Base-by-base conservation (phyloP, 1,139 yeast genomes). In the Lodderomyces margitis region DNA sequence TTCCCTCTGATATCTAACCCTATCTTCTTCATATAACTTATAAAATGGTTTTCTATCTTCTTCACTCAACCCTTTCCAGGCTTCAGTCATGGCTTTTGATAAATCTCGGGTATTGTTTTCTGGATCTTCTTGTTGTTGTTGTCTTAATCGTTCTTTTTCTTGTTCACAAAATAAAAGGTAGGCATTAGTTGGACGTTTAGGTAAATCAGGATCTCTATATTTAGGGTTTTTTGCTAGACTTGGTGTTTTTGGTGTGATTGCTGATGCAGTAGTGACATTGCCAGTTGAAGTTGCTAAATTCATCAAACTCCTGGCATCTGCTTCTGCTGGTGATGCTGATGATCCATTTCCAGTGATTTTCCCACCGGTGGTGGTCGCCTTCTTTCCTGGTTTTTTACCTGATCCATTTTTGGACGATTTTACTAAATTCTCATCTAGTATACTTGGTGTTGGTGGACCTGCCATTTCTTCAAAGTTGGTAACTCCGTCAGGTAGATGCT, bases 181-280 rank as follows among this genome's bases (percentile, higher is more conserved):
- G 8, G 96, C 95, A 61, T 89, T 89, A 5, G 95, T 85, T 12
- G 96, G 96, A 53, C 95, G 74, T 54, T 87, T 87, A 12, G 97
- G 96, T 55, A 84, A 75, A 51, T 81, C 83, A 3, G 95, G 96
- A 59, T 87, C 95, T 54, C 89, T 76, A 21, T 68, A 57, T 46
- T 68, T 67, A 41, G 52, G 63, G 34, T 57, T 20, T 56, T 42
- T 52, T 31, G 37, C 33, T 17, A 33, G 17, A n/a, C n/a, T n/a
- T n/a, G n/a, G n/a, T n/a, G n/a, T n/a, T n/a, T n/a, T n/a, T 19
- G 44, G 11, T 15, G 37, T 3, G 9, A 9, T 16, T 3, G 31
- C 7, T 16, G 37, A 10, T 16, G n/a, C 16, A 3, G 39, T 28
- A 25, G 34, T 34, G 14, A 40, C 39, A 14, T 37, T 34, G 11